Conservation (phyloP, 768 basidiomycete genomes). For the Tylopilus felleus region DNA sequence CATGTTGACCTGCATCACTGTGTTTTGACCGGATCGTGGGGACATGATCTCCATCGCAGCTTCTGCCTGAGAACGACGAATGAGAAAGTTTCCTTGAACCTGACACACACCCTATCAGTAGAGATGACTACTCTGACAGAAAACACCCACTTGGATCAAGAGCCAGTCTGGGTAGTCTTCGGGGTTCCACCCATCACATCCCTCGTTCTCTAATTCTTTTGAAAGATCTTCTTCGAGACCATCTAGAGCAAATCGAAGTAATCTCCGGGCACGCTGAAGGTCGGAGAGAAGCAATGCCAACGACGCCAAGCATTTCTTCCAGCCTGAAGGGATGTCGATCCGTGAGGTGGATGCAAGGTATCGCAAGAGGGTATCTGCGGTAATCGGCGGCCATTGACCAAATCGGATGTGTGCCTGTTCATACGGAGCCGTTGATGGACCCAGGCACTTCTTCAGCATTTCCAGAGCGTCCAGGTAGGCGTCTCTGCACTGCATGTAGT, state of each 20-base stretch:
- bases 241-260: no score
- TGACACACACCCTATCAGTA: not conserved
- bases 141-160: slow-evolving; percentile 17
- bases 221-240: no score
- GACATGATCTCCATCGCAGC: slow-evolving; percentile 42
- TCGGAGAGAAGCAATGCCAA: not conserved
- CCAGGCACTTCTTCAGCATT: no score
- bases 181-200: no score
- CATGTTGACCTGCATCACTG: slow-evolving; percentile 32
- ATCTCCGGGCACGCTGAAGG: no score
- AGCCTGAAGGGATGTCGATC: not conserved
- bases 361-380: not conserved
- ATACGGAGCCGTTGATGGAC: no score
- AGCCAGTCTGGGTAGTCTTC: no score
- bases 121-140: not conserved
- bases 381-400: not conserved
- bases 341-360: not conserved
- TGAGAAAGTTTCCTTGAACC: no score
- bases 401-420: not conserved
- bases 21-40: slow-evolving; percentile 34
- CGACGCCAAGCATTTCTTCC: not conserved
- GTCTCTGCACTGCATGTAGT: no score
- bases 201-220: no score
- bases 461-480: no score
- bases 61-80: no score